A percentile compares a stretch with the other conserved stretches of the same genome.
Evolutionary conservation across 2,329 filamentous ascomycete species (phyloP).

Genomic region (Penicillium fuscoglaucum): DNA sequence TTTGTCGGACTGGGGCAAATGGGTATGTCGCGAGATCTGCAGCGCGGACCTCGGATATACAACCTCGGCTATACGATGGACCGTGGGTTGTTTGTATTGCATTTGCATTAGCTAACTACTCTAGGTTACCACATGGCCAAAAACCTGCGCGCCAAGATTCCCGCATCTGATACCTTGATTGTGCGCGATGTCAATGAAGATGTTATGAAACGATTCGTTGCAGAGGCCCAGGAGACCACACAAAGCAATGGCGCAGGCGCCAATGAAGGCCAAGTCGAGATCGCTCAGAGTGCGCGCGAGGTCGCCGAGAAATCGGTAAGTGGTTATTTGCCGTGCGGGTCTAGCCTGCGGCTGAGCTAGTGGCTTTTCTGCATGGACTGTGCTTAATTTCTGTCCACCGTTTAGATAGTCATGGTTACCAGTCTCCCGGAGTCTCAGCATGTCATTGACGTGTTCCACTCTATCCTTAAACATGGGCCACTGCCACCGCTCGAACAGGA

Average conservation of each 20-base stretch:
- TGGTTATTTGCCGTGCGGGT: not conserved
- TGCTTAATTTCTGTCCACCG: not conserved
- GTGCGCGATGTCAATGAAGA: slow-evolving; percentile 66
- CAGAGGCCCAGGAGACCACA: slow-evolving; percentile 48
- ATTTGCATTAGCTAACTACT: slow-evolving; percentile 1
- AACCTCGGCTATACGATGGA: not conserved
- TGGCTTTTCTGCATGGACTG: not conserved
- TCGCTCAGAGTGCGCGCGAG: slow-evolving; percentile 60
- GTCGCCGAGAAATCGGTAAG: slow-evolving; percentile 68
- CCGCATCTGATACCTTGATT: slow-evolving; percentile 61
- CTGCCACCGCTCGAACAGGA: slow-evolving; percentile 56
- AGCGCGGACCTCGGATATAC: not conserved
- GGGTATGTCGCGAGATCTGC: slow-evolving; percentile 47
- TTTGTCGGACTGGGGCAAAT: slow-evolving; percentile 63
- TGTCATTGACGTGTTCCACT: slow-evolving; percentile 76
- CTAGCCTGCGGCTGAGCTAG: not conserved
- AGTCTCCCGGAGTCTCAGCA: slow-evolving; percentile 87
- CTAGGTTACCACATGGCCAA: slow-evolving; percentile 72
- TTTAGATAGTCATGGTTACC: slow-evolving; percentile 80
- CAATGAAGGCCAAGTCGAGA: slow-evolving; percentile 51
- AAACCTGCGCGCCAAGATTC: slow-evolving; percentile 67
- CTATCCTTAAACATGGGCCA: slow-evolving; percentile 64
- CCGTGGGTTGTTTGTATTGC: not conserved
- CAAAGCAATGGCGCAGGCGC: slow-evolving; percentile 28
- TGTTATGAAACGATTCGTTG: slow-evolving; percentile 57